Evolutionary conservation across 371 early-diverging fungal genomes (phyloP).

Genomic region (Syncephalastrum contaminatum): DNA sequence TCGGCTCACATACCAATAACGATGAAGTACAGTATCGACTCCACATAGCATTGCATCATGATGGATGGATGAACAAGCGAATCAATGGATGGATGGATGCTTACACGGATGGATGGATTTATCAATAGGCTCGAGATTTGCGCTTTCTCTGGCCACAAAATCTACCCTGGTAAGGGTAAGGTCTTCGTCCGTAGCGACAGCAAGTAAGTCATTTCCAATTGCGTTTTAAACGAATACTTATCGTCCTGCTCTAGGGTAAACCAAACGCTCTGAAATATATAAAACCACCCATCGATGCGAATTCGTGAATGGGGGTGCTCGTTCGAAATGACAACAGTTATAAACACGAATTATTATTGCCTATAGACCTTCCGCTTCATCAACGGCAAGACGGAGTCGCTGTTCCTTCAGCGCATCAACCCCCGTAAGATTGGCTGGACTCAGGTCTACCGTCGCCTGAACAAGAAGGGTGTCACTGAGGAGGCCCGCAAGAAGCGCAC

Average conservation of each 20-base stretch:
- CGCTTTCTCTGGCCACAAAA: conserved; percentile 97
- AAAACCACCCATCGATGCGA: too few relatives aligned
- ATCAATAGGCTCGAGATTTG: conserved; percentile 82
- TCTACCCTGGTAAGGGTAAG: conserved; percentile 98
- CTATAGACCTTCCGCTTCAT: conserved; percentile 90
- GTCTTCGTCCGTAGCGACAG: conserved; percentile 89
- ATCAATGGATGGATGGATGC: conserved; percentile 15
- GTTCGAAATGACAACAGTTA: too few relatives aligned
- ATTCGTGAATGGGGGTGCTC: too few relatives aligned
- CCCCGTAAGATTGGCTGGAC: conserved; percentile 98
- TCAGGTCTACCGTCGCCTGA: conserved; percentile 93
- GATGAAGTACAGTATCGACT: too few relatives aligned
- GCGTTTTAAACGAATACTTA: not conserved
- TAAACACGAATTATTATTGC: not conserved
- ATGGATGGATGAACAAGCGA: conserved; percentile 8
- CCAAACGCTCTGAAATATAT: not conserved
- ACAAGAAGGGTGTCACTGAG: conserved; percentile 98
- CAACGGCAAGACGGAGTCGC: conserved; percentile 93
- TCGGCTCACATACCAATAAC: too few relatives aligned
- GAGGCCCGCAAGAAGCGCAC: conserved; percentile 96
- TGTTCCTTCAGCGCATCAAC: conserved; percentile 95
- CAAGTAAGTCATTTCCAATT: conserved; percentile 42
- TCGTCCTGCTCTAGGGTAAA: conserved; percentile 12
- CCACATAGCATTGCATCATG: too few relatives aligned
- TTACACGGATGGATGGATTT: not conserved